Evolutionary conservation across 768 basidiomycete species (phyloP).

Genomic region (Russula sp.): DNA sequence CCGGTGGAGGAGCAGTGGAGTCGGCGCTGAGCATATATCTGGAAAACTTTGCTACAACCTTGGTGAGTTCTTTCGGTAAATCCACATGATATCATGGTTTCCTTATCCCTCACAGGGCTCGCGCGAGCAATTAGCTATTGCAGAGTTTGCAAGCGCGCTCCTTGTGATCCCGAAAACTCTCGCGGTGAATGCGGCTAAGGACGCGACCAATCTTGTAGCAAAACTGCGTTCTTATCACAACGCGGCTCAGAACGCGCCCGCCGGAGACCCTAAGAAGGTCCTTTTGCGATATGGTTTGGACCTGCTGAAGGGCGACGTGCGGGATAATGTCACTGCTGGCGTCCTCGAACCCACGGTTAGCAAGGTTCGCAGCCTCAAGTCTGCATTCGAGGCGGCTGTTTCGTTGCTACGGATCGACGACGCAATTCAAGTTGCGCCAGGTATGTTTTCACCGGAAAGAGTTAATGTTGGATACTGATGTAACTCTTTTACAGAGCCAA

Average conservation of each 20-base stretch:
- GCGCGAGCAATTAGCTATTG: constrained; percentile 96
- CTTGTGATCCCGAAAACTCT: constrained; percentile 96
- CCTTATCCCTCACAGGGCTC: constrained; percentile 64
- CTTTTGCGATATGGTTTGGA: constrained; percentile 93
- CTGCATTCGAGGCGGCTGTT: constrained; percentile 94
- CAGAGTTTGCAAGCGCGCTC: constrained; percentile 93
- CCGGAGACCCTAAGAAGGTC: constrained; percentile 86
- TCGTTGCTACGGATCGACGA: constrained; percentile 94
- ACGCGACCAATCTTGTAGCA: constrained; percentile 95
- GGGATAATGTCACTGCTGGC: constrained; percentile 92
- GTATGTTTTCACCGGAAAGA: constrained; percentile 39
- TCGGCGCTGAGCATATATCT: constrained; percentile 95
- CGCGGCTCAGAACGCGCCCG: constrained; percentile 88
- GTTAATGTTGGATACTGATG: constrained; percentile 8
- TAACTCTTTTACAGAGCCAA: constrained; percentile 52
- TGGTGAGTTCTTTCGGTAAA: constrained; percentile 53
- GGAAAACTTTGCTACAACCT: constrained; percentile 97
- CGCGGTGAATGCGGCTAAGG: constrained; percentile 97
- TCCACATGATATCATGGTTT: not conserved
- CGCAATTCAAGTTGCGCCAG: constrained; percentile 87
- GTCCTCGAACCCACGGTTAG: constrained; percentile 95
- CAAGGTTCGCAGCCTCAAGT: constrained; percentile 96
- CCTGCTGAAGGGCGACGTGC: constrained; percentile 88
- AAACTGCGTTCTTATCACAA: constrained; percentile 97
- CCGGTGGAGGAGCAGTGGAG: constrained; percentile 97